phyloP scores from a whole-genome alignment of 345 rosid species.

The Psidium guajava region DNA sequence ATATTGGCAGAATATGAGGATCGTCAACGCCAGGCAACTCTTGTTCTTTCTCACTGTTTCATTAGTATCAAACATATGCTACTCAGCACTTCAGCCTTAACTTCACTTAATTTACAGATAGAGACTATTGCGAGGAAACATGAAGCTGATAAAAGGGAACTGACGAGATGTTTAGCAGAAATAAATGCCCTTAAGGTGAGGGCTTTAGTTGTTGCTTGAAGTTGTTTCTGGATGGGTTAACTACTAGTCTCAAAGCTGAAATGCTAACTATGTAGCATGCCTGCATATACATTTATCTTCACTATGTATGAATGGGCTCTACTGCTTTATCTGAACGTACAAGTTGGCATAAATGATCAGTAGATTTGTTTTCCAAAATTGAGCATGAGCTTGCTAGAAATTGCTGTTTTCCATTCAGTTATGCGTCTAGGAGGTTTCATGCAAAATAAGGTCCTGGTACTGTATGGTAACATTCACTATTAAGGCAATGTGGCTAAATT shows the following conservation, averaged over 20 bases:
- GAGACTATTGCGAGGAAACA: constrained; percentile 35
- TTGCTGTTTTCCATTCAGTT: background rate
- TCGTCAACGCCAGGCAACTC: constrained; percentile 50
- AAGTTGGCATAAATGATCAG: background rate
- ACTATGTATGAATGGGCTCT: background rate
- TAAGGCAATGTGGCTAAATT: background rate
- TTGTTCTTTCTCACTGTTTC: constrained; percentile 1
- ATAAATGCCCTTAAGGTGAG: constrained; percentile 63
- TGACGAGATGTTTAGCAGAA: constrained; percentile 43
- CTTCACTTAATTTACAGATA: constrained; percentile 29
- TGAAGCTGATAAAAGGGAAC: constrained; percentile 54
- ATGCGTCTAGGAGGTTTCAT: background rate
- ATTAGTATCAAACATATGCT: background rate
- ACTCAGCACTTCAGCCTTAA: constrained; percentile 4
- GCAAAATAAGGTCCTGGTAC: background rate
- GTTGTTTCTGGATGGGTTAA: background rate
- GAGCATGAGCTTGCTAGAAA: background rate
- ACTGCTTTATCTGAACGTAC: background rate
- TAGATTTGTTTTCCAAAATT: background rate
- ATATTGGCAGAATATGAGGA: constrained; percentile 72
- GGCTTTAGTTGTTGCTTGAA: background rate
- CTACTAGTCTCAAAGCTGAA: background rate
- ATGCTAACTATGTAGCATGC: background rate
- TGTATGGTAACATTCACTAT: background rate
- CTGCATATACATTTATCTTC: background rate